Percentiles rank a stretch among this genome's conserved stretches.
These are phyloP conservation scores for Ophiostoma novo-ulmi DNA, from an alignment of 2,329 filamentous ascomycete species.

Conservation along the genomic window DNA sequence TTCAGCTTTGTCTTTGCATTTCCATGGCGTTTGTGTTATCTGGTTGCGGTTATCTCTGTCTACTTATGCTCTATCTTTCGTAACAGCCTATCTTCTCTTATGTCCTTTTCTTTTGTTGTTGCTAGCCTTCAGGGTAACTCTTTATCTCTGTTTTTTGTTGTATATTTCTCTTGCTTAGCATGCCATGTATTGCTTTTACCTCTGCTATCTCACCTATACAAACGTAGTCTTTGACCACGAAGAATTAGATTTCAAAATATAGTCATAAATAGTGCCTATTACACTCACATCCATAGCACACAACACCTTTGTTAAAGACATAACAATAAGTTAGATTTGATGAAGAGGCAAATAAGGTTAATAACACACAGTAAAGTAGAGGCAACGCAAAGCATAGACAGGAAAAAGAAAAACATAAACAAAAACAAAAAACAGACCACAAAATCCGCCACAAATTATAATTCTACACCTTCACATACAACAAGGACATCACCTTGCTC, in stretches of 20 bases:
- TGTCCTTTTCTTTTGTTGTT: slow-evolving; percentile 13
- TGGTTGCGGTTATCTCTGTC: slow-evolving; percentile 8
- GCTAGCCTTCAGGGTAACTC: not conserved
- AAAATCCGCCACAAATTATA: slow-evolving; percentile 2
- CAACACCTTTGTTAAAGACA: not conserved
- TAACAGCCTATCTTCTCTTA: not conserved
- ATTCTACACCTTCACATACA: slow-evolving; percentile 13
- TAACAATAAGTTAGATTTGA: not conserved
- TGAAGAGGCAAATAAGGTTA: not conserved
- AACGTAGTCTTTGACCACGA: not conserved
- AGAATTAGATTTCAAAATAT: not conserved
- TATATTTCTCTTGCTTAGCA: slow-evolving; percentile 3
- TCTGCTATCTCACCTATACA: not conserved
- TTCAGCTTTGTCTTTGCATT: slow-evolving; percentile 23
- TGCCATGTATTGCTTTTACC: not conserved
- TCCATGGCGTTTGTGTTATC: slow-evolving; percentile 21
- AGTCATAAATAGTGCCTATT: not conserved
- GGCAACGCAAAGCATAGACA: not conserved
- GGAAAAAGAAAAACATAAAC: not conserved
- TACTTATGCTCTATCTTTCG: not conserved
- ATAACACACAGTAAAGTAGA: not conserved
- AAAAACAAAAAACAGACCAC: not conserved
- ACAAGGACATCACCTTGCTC: not conserved
- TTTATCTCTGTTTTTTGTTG: not conserved
- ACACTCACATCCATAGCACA: not conserved